These are phyloP conservation scores for Maudiozyma humilis DNA, from an alignment of 1,139 yeast species.

Conservation along the genomic window DNA sequence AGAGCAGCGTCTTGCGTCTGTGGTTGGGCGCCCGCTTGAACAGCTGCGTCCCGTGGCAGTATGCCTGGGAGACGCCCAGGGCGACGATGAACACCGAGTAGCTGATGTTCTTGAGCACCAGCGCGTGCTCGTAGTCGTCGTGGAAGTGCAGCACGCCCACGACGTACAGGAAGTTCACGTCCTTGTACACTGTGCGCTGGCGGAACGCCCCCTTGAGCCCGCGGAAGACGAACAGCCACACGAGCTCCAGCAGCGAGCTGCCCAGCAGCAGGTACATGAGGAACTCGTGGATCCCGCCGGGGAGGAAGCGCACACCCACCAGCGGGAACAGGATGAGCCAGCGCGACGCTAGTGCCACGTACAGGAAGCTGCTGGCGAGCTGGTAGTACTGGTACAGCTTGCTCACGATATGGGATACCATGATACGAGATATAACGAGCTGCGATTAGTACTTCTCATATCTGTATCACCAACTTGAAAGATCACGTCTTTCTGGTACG, in stretches of 20 bases:
- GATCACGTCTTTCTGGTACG: too few relatives aligned
- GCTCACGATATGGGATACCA: conserved; percentile 6
- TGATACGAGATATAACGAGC: neutral
- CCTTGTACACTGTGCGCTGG: conserved; percentile 29
- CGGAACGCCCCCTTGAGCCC: conserved; percentile 16
- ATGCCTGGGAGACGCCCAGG: conserved; percentile 24
- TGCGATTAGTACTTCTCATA: too few relatives aligned
- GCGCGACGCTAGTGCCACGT: conserved; percentile 46
- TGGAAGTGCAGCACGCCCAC: conserved; percentile 37
- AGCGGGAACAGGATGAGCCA: conserved; percentile 48
- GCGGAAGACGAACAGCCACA: conserved; percentile 23
- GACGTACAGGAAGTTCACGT: conserved; percentile 42
- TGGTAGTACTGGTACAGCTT: conserved; percentile 27
- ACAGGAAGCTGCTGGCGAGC: conserved; percentile 37
- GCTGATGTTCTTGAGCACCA: conserved; percentile 27
- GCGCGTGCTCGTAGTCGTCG: conserved; percentile 38
- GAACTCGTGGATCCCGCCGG: conserved; percentile 65
- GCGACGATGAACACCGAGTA: conserved; percentile 31
- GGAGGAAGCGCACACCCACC: conserved; percentile 53
- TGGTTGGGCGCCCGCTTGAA: conserved; percentile 33
- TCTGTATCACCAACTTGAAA: too few relatives aligned
- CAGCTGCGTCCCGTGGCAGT: conserved; percentile 24
- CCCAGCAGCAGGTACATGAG: conserved; percentile 33
- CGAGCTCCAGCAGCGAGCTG: conserved; percentile 19
- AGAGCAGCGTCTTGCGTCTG: conserved; percentile 35